Evolutionary conservation across 306 rosid species (phyloP).

Genomic region (Parietaria judaica): DNA sequence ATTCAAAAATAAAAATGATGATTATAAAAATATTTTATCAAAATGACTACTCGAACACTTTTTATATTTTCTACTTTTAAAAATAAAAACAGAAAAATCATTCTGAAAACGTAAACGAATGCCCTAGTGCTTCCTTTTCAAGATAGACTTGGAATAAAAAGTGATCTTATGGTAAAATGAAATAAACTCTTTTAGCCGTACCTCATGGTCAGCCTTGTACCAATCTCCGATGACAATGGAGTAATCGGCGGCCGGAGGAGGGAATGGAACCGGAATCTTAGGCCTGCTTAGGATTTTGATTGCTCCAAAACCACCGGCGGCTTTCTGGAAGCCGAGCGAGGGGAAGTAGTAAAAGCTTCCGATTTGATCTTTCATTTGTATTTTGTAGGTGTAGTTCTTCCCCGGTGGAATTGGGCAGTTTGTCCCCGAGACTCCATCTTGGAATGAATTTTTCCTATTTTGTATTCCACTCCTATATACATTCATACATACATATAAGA

Average conservation of each 20-base stretch:
- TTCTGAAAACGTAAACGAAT: too few species aligned
- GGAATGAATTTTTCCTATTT: conserved; percentile 60
- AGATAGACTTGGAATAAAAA: too few species aligned
- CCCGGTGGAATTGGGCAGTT: conserved; percentile 80
- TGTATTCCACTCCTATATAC: conserved; percentile 56
- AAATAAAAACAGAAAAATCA: too few species aligned
- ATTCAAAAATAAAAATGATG: not conserved
- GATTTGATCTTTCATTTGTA: conserved; percentile 74
- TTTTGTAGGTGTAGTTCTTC: conserved; percentile 66
- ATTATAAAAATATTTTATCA: too few species aligned
- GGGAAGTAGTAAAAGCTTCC: conserved; percentile 89
- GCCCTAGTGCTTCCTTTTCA: too few species aligned
- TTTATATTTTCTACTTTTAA: too few species aligned
- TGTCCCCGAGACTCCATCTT: conserved; percentile 69
- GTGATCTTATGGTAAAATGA: too few species aligned
- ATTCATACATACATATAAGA: too few species aligned
- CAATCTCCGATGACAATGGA: conserved; percentile 75
- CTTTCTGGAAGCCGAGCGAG: conserved; percentile 72
- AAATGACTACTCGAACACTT: too few species aligned
- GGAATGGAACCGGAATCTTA: conserved; percentile 78
- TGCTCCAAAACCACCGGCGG: conserved; percentile 83
- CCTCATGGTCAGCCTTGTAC: conserved; percentile 60
- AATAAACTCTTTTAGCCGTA: conserved; percentile 5
- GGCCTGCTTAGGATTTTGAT: conserved; percentile 85
- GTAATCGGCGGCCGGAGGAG: conserved; percentile 69